These are phyloP conservation scores for Metarhizium rileyi DNA, from an alignment of 2,329 filamentous ascomycete genomes.

Conservation along the genomic window DNA sequence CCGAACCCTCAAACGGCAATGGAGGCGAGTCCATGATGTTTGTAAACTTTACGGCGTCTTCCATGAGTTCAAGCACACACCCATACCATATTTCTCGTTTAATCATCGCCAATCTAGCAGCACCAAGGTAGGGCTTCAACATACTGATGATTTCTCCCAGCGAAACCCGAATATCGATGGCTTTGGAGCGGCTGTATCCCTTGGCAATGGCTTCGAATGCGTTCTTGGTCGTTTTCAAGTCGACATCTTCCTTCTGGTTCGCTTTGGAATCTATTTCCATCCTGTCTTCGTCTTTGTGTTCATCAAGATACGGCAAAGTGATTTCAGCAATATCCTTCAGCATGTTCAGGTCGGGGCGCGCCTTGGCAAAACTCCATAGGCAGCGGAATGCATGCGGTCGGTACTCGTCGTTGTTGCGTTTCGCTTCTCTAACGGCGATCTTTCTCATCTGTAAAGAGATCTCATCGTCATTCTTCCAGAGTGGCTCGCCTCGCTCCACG, in stretches of 20 bases:
- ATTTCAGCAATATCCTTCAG: constrained; percentile 57
- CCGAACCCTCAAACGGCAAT: constrained; percentile 9
- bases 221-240: constrained; percentile 35
- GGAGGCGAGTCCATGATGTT: constrained; percentile 12
- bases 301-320: constrained; percentile 52
- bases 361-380: constrained; percentile 62
- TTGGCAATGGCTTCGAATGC: constrained; percentile 40
- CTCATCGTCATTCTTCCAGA: constrained; percentile 43
- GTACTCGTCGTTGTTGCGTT: constrained; percentile 81
- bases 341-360: constrained; percentile 59
- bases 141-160: constrained; percentile 29
- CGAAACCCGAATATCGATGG: constrained; percentile 24
- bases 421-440: constrained; percentile 77
- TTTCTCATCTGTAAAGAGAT: constrained; percentile 63
- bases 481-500: constrained; percentile 49
- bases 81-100: constrained; percentile 44
- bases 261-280: constrained; percentile 60
- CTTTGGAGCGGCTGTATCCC: constrained; percentile 35
- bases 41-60: constrained; percentile 23
- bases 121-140: constrained; percentile 31
- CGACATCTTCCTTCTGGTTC: constrained; percentile 31
- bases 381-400: constrained; percentile 63
- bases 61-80: constrained; percentile 36
- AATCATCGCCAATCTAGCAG: constrained; percentile 29
- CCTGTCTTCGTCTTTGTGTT: constrained; percentile 45